Evolutionary conservation across 192 early-diverging fungal species (phyloP).

Genomic region (Mortierella alpina): DNA sequence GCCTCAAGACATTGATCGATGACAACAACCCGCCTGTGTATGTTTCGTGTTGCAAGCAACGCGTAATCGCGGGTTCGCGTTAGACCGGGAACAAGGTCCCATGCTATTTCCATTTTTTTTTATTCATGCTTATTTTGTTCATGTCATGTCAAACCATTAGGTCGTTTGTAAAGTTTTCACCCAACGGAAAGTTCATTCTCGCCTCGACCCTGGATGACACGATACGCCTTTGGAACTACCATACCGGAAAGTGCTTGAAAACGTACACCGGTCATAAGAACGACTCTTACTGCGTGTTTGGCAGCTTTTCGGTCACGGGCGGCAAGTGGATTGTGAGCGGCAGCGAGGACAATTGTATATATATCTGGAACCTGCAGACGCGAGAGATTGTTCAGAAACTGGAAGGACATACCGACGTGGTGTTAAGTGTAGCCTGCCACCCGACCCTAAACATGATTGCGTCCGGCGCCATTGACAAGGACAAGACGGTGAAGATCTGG

Average conservation of each 20-base stretch:
- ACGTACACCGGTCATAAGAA: constrained; percentile 93
- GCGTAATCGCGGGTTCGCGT: constrained; percentile 11
- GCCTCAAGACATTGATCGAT: constrained; percentile 95
- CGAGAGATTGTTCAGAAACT: constrained; percentile 95
- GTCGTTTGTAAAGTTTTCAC: constrained; percentile 97
- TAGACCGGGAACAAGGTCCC: not conserved
- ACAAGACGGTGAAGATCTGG: constrained; percentile 92
- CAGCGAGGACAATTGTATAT: constrained; percentile 93
- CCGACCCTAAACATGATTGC: constrained; percentile 96
- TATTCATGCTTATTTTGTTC: not conserved
- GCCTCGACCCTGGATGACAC: constrained; percentile 95
- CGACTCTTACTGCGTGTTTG: constrained; percentile 92
- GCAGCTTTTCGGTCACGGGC: constrained; percentile 92
- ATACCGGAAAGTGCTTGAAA: constrained; percentile 96
- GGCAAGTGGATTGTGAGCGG: constrained; percentile 98
- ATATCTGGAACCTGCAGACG: constrained; percentile 98
- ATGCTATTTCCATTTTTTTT: not conserved
- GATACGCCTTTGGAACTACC: constrained; percentile 94
- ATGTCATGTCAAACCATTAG: constrained; percentile 42
- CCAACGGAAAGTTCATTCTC: constrained; percentile 98
- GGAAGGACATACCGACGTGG: constrained; percentile 92
- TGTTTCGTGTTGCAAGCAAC: constrained; percentile 23
- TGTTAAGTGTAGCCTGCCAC: constrained; percentile 93
- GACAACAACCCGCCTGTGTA: constrained; percentile 96
- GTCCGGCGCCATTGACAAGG: constrained; percentile 90